Evolutionary conservation across 768 basidiomycete species (phyloP), one percentile per base, ranked within the genome.

Genomic region (Collybia sordida): DNA sequence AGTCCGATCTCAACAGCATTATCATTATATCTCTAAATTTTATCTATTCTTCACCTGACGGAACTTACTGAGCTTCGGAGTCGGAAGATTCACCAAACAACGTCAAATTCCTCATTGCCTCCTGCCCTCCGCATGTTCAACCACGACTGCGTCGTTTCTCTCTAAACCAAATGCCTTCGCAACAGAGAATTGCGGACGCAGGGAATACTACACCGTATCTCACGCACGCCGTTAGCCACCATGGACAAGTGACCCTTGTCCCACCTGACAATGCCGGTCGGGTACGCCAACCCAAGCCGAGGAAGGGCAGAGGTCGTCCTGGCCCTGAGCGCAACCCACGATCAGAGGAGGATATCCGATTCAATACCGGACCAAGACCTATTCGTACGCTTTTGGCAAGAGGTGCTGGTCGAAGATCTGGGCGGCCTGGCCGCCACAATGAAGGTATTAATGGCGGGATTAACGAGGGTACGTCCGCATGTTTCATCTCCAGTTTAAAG

Each of bases 151-250:
- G 55, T 55, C 59, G 58, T 67, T 62, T 69, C 57, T 63, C 68
- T 66, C 59, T 66, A 63, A n/a, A 69, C 70, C 60, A 64, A 65
- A 78, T 77, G 76, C 69, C 75, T 51, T 67, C 70, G 53, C 69
- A 69, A 47, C 31, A 31, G 9, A 72, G 69, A 65, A 60, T 65
- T 70, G 69, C 73, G 70, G 75, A 76, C 72, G 74, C 75, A 74
- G 75, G 71, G 56, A 67, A 66, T 60, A 70, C 75, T 59, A 72
- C 78, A 40, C 84, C 82, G 51, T 85, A 82, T 73, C 77, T 81
- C 52, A 73, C 81, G 49, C 82, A 79, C 64, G 71, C 69, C 63
- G 71, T 78, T 59, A 74, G 72, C 44, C 80, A 79, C 64, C 78
- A 74, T 63, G 79, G 75, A 57, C 77, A 79, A 59, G 64, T 75